These are phyloP conservation scores for Ceratobasidium sp. DNA, from an alignment of 1,284 basidiomycete species.

Conservation along the genomic window DNA sequence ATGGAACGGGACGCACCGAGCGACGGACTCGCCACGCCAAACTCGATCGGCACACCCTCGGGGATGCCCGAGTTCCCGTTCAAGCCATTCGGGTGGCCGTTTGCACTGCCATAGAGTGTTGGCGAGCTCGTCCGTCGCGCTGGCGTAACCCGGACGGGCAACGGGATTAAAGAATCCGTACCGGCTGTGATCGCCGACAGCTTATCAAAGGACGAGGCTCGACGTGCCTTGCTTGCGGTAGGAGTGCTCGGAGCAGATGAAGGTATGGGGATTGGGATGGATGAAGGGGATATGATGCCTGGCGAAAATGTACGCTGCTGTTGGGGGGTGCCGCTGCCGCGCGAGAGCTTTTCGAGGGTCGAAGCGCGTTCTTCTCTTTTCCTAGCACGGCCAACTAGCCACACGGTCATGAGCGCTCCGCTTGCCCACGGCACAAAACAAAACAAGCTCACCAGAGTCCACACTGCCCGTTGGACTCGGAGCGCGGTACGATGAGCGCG, in stretches of 20 bases:
- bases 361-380: neutral
- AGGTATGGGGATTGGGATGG: constrained; percentile 44
- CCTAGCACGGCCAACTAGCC: neutral
- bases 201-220: constrained; percentile 70
- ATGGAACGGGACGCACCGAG: constrained; percentile 59
- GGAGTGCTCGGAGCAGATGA: constrained; percentile 53
- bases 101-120: neutral
- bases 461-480: constrained; percentile 26
- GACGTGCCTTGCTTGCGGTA: constrained; percentile 60
- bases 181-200: constrained; percentile 63
- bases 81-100: constrained; percentile 39
- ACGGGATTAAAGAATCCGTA: constrained; percentile 70
- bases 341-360: constrained; percentile 3
- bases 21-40: constrained; percentile 56
- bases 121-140: constrained; percentile 20
- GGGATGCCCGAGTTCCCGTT: constrained; percentile 59
- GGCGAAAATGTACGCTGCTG: constrained; percentile 45
- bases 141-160: constrained; percentile 62
- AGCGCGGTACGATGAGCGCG: constrained; percentile 39
- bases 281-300: constrained; percentile 51
- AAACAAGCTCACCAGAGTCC: neutral
- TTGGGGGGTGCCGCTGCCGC: constrained; percentile 6
- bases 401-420: neutral
- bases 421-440: neutral
- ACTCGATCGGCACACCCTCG: constrained; percentile 72